Base-by-base conservation (phyloP, 352 stramenopile genomes). In the Globisporangium spinosum region DNA sequence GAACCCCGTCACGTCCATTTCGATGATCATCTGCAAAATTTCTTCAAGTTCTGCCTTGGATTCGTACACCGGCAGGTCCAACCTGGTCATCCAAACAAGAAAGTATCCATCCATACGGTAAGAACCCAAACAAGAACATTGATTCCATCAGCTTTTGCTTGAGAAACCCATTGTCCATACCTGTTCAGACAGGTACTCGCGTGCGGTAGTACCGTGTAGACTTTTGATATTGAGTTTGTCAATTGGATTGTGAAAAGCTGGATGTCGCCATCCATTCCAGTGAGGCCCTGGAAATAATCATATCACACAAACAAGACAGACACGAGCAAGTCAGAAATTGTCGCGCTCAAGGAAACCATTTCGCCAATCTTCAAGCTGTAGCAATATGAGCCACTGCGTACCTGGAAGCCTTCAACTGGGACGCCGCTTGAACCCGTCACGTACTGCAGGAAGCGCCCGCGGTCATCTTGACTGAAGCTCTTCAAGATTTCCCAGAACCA, bases 1-100 rank as follows among this genome's bases (percentile, higher is more conserved):
- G 72, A 93, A 93, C 6, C 85, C 85, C 43, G 85, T 93, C 23
- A 91, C 79, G 64, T 91, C 85, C 70, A 89, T 87, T 61, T 88
- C 68, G 58, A 93, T 82, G 58, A 91, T 63, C 77, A 98, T 89
- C 40, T 82, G 87, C 56, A 99, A 79, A 65, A 96, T 98, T 57
- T 98, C 82, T 69, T 98, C 77, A 13, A 99, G 73, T 47, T 99
- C 92, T 53, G 86, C 82, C 73, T 97, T 98, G 0, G 78, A 85
- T 34, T 77, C 58, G 71, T 93, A 95, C 23, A 94, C 70, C 0
- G 86, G 86, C 17, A 95, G 68, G 68, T 94, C 87, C 34, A 95
- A 60, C 76, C 87, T 90, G 51, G 43, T n/a, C n/a, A 51, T 51
- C 17, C 70, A 60, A 6, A 58, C 20, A 22, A 22, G 0, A 12